phyloP scores from a whole-genome alignment of 2,329 filamentous ascomycete genomes.

The Xylariaceae sp. region DNA sequence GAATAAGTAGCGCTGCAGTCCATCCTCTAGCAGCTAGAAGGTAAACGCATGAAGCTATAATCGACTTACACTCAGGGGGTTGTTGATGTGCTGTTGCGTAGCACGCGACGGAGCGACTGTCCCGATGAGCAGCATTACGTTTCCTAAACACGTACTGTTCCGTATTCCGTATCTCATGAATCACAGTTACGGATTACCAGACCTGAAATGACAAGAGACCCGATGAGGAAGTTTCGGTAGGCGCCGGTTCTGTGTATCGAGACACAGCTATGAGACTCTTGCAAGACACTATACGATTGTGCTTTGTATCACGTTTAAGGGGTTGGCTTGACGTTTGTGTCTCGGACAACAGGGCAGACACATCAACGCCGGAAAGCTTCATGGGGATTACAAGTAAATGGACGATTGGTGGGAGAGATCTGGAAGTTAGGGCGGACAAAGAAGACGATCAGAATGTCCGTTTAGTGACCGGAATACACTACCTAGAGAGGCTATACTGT shows the following conservation, averaged over 20 bases:
- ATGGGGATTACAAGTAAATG: background rate
- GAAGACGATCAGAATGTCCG: background rate
- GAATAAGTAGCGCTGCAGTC: background rate
- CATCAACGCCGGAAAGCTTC: background rate
- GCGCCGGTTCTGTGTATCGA: slow-evolving; percentile 25
- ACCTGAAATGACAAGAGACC: slow-evolving; percentile 7
- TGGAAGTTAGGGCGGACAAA: background rate
- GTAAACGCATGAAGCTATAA: no score
- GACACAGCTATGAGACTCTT: slow-evolving; percentile 22
- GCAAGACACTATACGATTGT: background rate
- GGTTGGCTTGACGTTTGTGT: slow-evolving; percentile 1
- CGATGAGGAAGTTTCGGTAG: slow-evolving; percentile 14
- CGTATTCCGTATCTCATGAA: no score
- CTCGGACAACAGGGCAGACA: background rate
- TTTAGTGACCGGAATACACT: background rate
- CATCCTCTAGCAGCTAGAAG: background rate
- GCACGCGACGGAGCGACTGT: no score
- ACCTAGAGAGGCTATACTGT: background rate
- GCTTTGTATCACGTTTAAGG: background rate
- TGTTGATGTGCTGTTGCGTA: background rate
- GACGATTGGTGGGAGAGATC: background rate
- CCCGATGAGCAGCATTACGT: background rate
- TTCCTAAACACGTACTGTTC: background rate
- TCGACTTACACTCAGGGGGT: no score
- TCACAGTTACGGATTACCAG: background rate